A percentile compares a stretch with the other conserved stretches of the same genome.
phyloP scores from a whole-genome alignment of 2,329 filamentous ascomycete species.

The Geoglossum cookeanum region DNA sequence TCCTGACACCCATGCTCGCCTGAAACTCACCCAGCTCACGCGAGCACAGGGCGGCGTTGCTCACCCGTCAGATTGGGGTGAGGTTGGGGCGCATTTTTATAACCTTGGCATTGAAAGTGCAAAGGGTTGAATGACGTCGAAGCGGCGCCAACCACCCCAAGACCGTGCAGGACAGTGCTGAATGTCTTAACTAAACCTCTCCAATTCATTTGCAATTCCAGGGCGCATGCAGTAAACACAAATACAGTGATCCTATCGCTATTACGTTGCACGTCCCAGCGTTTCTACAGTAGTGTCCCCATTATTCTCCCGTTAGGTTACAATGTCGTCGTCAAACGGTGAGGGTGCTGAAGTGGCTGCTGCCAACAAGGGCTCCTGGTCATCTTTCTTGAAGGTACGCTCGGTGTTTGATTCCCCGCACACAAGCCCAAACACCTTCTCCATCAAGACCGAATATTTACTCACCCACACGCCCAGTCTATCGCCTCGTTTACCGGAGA shows the following conservation, averaged over 20 bases:
- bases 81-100: no score
- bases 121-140: neutral
- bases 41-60: no score
- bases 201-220: neutral
- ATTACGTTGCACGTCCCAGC: neutral
- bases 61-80: no score
- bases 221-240: neutral
- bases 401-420: neutral
- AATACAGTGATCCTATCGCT: neutral
- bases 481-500: slow-evolving; percentile 71
- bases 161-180: neutral
- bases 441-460: slow-evolving; percentile 3
- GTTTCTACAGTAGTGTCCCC: neutral
- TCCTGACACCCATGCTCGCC: no score
- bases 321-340: slow-evolving; percentile 4
- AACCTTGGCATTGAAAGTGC: neutral
- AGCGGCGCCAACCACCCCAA: neutral
- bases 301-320: neutral
- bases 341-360: slow-evolving; percentile 3
- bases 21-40: no score
- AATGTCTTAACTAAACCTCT: neutral
- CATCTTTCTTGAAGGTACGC: slow-evolving; percentile 32
- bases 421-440: slow-evolving; percentile 1
- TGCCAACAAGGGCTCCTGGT: slow-evolving; percentile 25
- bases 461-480: slow-evolving; percentile 24